These are phyloP conservation scores for Zasmidium cellare DNA, from an alignment of 2,329 filamentous ascomycete species.

Conservation along the genomic window DNA sequence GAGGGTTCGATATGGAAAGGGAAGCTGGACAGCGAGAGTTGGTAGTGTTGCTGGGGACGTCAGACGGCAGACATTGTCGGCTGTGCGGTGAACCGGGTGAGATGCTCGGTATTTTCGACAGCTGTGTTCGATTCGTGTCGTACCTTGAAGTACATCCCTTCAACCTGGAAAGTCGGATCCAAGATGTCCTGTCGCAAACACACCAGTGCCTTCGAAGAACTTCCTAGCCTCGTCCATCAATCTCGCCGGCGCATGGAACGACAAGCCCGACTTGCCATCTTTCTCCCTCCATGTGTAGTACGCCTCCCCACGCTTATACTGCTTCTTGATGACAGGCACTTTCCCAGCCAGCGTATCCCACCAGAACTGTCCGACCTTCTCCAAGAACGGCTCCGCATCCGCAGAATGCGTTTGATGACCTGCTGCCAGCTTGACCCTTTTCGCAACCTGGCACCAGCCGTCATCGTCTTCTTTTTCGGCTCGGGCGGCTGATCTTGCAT, in stretches of 20 bases:
- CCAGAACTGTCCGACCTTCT: conserved; percentile 37
- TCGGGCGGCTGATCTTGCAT: conserved; percentile 23
- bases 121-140: too few species aligned
- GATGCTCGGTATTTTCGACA: too few species aligned
- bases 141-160: not conserved
- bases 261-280: conserved; percentile 34
- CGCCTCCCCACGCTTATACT: conserved; percentile 33
- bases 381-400: conserved; percentile 40
- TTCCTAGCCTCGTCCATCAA: conserved; percentile 33
- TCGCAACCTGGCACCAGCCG: conserved; percentile 25
- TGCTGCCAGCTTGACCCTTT: conserved; percentile 28
- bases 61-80: not conserved
- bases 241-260: conserved; percentile 38
- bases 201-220: conserved; percentile 23
- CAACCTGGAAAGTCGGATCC: not conserved
- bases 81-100: not conserved
- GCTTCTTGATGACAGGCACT: conserved; percentile 34
- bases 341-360: conserved; percentile 34
- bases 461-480: conserved; percentile 17
- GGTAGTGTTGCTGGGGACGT: not conserved
- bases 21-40: too few species aligned
- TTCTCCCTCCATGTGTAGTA: conserved; percentile 39
- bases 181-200: not conserved
- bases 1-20: too few species aligned
- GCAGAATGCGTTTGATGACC: conserved; percentile 40